Base-by-base conservation (phyloP, 2,329 filamentous ascomycete species). In the Pestalotiopsis sp. region DNA sequence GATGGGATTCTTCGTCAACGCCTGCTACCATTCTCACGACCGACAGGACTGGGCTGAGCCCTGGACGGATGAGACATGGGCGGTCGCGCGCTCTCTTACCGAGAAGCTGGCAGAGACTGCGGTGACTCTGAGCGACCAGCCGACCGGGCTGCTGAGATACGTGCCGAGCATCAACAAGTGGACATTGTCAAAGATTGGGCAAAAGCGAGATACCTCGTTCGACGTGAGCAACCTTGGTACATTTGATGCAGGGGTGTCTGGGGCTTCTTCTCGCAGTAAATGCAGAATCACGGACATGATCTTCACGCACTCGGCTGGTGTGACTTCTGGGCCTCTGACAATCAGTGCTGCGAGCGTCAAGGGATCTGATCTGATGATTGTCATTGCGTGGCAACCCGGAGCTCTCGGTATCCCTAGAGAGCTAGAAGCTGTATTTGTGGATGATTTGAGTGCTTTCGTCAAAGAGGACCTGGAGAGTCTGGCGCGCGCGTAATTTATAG, bases 1-100 rank as follows among this genome's bases (percentile, higher is more conserved):
- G 45, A 66, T 66, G 64, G 64, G 64, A 1, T 58, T 66, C 64
- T 66, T 66, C 45, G 49, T 58, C 64, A 58, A 56, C 45, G 62
- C 62, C 4, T 65, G 62, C 13, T 65, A 38, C 4, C 45, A 27
- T 11, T 57, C 31, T 49, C 64, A 57, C 57, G 64, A 66, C 11
- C 45, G 49, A 14, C 20, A 58, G 7, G 49, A 45, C 7, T 57
- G 45, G 45, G 64, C 27, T 6, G 14, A 13, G 57, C 23, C 64
- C 25, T 57, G 45, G 45, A 20, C 41, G 3, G 64, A 66, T 9
- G 57, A 38, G n/a, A 14, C 64, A 3, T 66, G 64, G 64, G 64
- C 45, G 31, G 13, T 4, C 38, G 64, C 64, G 25, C 64, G 64
- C 13, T 36, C 64, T 3, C 20, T 66, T 14, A 66, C 64, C 3